Evolutionary conservation across 23 red algal genomes (phyloP).

Genomic region (Pyropia haitanensis): DNA sequence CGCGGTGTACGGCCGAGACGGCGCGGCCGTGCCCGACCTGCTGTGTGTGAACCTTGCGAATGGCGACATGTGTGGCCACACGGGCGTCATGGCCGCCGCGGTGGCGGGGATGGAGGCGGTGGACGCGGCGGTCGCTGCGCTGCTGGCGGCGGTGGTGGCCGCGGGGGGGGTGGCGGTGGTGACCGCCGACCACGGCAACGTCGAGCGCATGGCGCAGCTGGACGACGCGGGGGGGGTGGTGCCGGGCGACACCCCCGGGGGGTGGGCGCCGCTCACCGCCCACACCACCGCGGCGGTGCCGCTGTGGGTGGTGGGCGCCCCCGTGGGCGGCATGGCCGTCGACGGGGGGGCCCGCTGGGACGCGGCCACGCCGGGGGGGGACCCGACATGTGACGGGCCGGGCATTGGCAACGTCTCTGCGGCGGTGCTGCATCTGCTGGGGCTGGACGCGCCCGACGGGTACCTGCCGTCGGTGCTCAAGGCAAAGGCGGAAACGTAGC

Average conservation of each 20-base stretch:
- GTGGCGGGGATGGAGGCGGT: constrained; percentile 66
- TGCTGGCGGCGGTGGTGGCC: constrained; percentile 50
- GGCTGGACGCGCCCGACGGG: constrained; percentile 48
- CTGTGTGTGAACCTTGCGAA: constrained; percentile 72
- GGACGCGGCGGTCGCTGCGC: constrained; percentile 42
- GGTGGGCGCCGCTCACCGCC: constrained; percentile 60
- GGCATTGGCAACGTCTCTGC: constrained; percentile 66
- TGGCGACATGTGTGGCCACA: constrained; percentile 89
- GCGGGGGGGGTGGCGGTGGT: constrained; percentile 49
- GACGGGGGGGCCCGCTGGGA: constrained; percentile 43
- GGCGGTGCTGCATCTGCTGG: constrained; percentile 60
- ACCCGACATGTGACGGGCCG: constrained; percentile 13
- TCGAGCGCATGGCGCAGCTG: constrained; percentile 73
- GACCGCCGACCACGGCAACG: constrained; percentile 86
- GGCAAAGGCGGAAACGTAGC: too few relatives aligned
- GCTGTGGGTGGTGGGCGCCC: constrained; percentile 42
- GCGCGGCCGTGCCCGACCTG: constrained; percentile 44
- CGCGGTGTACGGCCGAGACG: constrained; percentile 65
- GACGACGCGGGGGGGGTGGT: constrained; percentile 35
- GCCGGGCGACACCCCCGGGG: constrained; percentile 50
- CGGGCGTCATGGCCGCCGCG: constrained; percentile 68
- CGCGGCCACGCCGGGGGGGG: constrained; percentile 16
- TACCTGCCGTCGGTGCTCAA: constrained; percentile 54
- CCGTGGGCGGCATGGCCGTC: constrained; percentile 45
- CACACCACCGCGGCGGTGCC: constrained; percentile 73